Percentiles rank a stretch among this genome's conserved stretches.
Conservation (phyloP, 331 rosid genomes). For the Rhamnella rubrinervis region DNA sequence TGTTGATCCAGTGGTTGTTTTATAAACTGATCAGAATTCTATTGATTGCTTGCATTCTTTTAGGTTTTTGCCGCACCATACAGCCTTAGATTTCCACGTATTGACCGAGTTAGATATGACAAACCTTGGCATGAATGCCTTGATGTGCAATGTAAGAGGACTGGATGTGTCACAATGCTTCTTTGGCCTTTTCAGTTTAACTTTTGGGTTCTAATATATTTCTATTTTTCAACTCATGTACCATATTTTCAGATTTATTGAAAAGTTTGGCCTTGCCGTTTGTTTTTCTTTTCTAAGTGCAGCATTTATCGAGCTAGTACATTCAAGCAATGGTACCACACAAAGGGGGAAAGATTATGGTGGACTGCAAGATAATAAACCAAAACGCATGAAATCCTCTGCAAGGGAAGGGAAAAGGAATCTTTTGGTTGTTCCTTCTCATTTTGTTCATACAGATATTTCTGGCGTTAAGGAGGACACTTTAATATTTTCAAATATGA, state of each 20-base stretch:
- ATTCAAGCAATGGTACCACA: conserved; percentile 81
- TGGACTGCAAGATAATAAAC: conserved; percentile 51
- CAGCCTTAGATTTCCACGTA: conserved; percentile 92
- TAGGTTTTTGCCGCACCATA: conserved; percentile 92
- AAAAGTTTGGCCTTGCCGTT: conserved; percentile 9
- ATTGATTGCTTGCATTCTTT: conserved; percentile 31
- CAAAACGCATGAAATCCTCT: conserved; percentile 46
- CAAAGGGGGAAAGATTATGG: conserved; percentile 51
- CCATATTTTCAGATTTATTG: not conserved
- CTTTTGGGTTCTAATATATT: not conserved
- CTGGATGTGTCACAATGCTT: conserved; percentile 8
- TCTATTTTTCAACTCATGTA: too few relatives aligned
- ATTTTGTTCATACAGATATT: conserved; percentile 86
- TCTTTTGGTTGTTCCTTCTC: conserved; percentile 72
- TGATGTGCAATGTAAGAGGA: conserved; percentile 79
- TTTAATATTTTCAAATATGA: conserved; percentile 70
- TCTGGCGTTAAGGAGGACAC: conserved; percentile 70
- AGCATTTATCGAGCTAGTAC: conserved; percentile 88
- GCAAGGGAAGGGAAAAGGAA: conserved; percentile 52
- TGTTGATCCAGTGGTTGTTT: conserved; percentile 15
- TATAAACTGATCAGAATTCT: conserved; percentile 8
- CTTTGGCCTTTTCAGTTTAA: conserved; percentile 4
- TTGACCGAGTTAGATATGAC: conserved; percentile 88
- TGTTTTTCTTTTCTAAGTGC: conserved; percentile 28
- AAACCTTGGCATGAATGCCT: conserved; percentile 97